A percentile compares a stretch with the other conserved stretches of the same genome.
Evolutionary conservation across 2,329 filamentous ascomycete genomes (phyloP).

Genomic region (Diaporthe velutina): DNA sequence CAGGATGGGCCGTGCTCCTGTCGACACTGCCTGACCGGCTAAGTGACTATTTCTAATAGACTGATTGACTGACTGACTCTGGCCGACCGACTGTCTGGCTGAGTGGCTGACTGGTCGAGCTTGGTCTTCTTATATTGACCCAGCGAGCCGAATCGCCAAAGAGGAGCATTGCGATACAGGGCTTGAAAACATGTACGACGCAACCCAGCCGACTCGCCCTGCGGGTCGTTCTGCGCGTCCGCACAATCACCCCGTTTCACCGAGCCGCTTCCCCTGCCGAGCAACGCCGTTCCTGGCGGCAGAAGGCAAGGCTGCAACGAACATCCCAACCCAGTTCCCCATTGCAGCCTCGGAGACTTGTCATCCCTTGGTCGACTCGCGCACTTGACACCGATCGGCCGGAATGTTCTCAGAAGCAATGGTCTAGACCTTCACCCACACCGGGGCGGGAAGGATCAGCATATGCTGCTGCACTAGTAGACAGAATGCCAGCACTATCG

Average conservation of each 20-base stretch:
- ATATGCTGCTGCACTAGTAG: background rate
- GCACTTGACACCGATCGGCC: slow-evolving; percentile 11
- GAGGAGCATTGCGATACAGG: background rate
- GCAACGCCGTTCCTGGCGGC: background rate
- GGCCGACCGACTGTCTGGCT: background rate
- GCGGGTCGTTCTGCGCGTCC: background rate
- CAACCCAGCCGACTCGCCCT: background rate
- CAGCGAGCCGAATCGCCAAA: background rate
- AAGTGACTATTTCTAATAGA: background rate
- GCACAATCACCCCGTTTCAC: background rate
- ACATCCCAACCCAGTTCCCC: background rate
- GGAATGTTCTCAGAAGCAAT: background rate
- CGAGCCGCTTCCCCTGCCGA: slow-evolving; percentile 14
- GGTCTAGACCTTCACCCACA: background rate
- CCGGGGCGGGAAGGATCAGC: background rate
- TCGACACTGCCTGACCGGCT: background rate
- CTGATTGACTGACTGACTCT: background rate
- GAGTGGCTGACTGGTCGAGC: background rate
- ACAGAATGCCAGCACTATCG: background rate
- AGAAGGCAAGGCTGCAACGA: slow-evolving; percentile 1
- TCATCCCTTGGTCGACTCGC: background rate
- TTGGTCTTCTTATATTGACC: background rate
- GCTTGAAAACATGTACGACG: background rate
- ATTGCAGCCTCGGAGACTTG: background rate
- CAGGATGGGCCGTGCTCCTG: background rate